These are phyloP conservation scores for Pseudonectria foliicola DNA, from an alignment of 2,329 filamentous ascomycete genomes.

Conservation along the genomic window DNA sequence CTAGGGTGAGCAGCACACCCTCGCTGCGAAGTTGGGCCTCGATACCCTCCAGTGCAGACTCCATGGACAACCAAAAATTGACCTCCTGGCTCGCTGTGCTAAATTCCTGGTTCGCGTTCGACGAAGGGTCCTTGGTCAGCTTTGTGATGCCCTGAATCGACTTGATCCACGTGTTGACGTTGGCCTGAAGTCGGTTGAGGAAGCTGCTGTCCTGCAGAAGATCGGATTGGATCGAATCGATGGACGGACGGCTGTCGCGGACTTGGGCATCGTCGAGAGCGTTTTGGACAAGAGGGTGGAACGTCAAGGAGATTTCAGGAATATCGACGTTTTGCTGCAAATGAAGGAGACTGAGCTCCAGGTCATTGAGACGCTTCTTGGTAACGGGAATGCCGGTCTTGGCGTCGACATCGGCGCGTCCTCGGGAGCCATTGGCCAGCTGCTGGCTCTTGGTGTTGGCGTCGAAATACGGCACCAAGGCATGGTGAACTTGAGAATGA, in stretches of 20 bases:
- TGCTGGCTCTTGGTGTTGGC: slow-evolving; percentile 84
- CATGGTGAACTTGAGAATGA: slow-evolving; percentile 85
- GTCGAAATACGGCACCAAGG: slow-evolving; percentile 93
- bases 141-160: slow-evolving; percentile 96
- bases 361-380: slow-evolving; percentile 91
- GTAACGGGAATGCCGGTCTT: slow-evolving; percentile 96
- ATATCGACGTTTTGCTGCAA: slow-evolving; percentile 98
- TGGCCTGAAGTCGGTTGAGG: slow-evolving; percentile 86
- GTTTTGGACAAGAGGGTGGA: slow-evolving; percentile 81
- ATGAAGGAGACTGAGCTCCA: slow-evolving; percentile 84
- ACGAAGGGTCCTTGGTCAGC: slow-evolving; percentile 74
- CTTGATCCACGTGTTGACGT: slow-evolving; percentile 97
- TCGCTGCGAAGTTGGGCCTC: slow-evolving; percentile 82
- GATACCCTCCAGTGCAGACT: slow-evolving; percentile 84
- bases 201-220: slow-evolving; percentile 86
- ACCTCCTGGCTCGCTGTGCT: slow-evolving; percentile 90
- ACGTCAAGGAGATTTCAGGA: slow-evolving; percentile 77
- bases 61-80: slow-evolving; percentile 98
- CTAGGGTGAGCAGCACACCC: slow-evolving; percentile 83
- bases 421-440: slow-evolving; percentile 55
- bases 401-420: slow-evolving; percentile 75
- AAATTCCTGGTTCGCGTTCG: slow-evolving; percentile 46
- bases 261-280: slow-evolving; percentile 72
- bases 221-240: slow-evolving; percentile 68
- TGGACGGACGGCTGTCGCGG: slow-evolving; percentile 59